A percentile compares a stretch with the other conserved stretches of the same genome.
Conservation (phyloP, 2,329 filamentous ascomycete species). For the Bretziella fagacearum region DNA sequence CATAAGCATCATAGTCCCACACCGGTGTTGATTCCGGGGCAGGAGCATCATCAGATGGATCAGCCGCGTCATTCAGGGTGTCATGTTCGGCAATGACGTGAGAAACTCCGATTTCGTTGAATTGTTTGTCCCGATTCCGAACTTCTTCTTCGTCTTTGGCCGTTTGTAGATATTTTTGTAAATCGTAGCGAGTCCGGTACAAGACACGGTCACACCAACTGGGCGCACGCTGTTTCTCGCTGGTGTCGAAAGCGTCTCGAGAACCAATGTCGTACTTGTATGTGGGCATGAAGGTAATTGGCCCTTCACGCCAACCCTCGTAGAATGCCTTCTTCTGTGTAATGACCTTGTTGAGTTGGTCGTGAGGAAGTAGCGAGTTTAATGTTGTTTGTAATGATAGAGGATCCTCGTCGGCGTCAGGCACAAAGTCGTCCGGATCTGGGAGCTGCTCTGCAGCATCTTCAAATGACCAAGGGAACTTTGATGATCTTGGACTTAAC, state of each 20-base stretch:
- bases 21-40: conserved; percentile 23
- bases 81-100: conserved; percentile 36
- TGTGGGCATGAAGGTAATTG: conserved; percentile 75
- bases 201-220: conserved; percentile 96
- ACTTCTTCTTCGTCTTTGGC: conserved; percentile 47
- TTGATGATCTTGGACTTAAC: conserved; percentile 10
- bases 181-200: conserved; percentile 60
- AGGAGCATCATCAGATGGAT: conserved; percentile 40
- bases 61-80: neutral
- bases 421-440: conserved; percentile 47
- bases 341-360: conserved; percentile 66
- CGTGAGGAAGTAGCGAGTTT: conserved; percentile 71
- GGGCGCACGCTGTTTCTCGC: conserved; percentile 80
- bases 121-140: conserved; percentile 57
- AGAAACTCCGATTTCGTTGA: conserved; percentile 62
- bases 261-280: conserved; percentile 98
- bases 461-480: conserved; percentile 7
- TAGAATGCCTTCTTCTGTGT: conserved; percentile 64
- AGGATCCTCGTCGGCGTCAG: conserved; percentile 60
- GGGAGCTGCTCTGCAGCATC: conserved; percentile 24
- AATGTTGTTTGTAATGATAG: conserved; percentile 78
- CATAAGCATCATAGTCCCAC: conserved; percentile 13
- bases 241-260: conserved; percentile 80
- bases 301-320: conserved; percentile 81
- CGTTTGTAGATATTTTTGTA: conserved; percentile 45